Percentiles rank a stretch among this genome's conserved stretches.
phyloP scores from a whole-genome alignment of 148 eudicot species.

The Rhododendron ferrugineum region DNA sequence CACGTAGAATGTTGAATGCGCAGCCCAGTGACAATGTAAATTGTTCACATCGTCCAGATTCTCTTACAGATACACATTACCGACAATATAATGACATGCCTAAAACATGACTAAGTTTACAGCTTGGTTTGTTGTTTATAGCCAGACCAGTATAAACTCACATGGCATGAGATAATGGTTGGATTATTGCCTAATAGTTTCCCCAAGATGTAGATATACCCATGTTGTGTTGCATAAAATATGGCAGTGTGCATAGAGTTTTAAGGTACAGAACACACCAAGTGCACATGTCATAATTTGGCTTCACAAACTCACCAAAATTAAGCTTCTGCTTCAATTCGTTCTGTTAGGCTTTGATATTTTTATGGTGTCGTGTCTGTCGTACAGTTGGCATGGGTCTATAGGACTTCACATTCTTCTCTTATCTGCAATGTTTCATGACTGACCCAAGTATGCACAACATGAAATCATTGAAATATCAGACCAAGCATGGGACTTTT shows the following conservation, averaged over 20 bases:
- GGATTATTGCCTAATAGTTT: background rate
- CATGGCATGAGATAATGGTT: background rate
- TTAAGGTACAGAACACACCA: background rate
- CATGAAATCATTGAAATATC: background rate
- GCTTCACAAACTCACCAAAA: background rate
- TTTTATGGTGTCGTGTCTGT: no score
- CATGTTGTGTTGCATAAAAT: background rate
- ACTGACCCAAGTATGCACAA: no score
- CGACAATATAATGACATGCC: no score
- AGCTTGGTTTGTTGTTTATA: background rate
- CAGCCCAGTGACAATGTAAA: no score
- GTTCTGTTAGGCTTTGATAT: no score
- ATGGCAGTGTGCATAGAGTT: background rate
- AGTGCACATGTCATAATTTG: background rate
- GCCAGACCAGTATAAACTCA: background rate
- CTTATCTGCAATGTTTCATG: background rate
- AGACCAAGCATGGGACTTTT: background rate
- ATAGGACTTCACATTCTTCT: background rate
- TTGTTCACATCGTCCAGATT: no score
- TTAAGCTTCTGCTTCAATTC: background rate
- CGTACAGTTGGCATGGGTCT: background rate
- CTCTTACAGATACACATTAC: no score
- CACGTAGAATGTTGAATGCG: constrained; percentile 81
- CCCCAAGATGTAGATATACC: background rate
- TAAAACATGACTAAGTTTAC: no score